A percentile compares a stretch with the other conserved stretches of the same genome.
Evolutionary conservation across 2,329 filamentous ascomycete genomes (phyloP).

Genomic region (Xylaria multiplex): DNA sequence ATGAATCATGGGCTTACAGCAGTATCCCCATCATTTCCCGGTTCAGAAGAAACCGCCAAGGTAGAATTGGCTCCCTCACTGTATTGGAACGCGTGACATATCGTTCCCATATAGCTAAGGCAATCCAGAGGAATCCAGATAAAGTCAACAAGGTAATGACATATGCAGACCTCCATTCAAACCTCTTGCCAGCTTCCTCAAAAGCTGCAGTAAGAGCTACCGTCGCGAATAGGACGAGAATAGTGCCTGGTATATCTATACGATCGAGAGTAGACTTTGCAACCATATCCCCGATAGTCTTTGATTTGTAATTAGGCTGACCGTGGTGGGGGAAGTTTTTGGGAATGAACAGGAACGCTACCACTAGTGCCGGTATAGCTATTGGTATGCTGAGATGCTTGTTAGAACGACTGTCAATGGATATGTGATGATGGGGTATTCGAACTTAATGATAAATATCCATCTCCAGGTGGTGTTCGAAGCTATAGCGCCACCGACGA

Average conservation of each 20-base stretch:
- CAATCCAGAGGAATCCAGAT: slow-evolving; percentile 38
- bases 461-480: slow-evolving; percentile 40
- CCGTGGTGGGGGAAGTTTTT: slow-evolving; percentile 20
- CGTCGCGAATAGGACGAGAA: slow-evolving; percentile 37
- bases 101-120: slow-evolving; percentile 36
- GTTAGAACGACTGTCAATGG: background rate
- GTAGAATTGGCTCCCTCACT: slow-evolving; percentile 37
- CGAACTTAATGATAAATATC: slow-evolving; percentile 44
- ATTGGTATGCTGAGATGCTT: slow-evolving; percentile 14
- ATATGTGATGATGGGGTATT: background rate
- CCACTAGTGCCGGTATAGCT: background rate
- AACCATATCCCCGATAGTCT: background rate
- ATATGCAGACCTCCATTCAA: slow-evolving; percentile 41
- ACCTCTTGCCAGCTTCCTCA: slow-evolving; percentile 38
- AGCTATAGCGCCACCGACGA: slow-evolving; percentile 41
- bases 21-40: slow-evolving; percentile 40
- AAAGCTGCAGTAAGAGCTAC: slow-evolving; percentile 36
- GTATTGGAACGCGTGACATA: slow-evolving; percentile 31
- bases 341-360: slow-evolving; percentile 9
- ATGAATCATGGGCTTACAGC: slow-evolving; percentile 24
- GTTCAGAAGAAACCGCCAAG: slow-evolving; percentile 38
- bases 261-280: slow-evolving; percentile 11
- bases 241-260: slow-evolving; percentile 37
- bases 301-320: background rate
- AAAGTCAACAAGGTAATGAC: slow-evolving; percentile 38